These are phyloP conservation scores for Lunasporangiospora selenospora DNA, from an alignment of 192 early-diverging fungal species.

Conservation along the genomic window DNA sequence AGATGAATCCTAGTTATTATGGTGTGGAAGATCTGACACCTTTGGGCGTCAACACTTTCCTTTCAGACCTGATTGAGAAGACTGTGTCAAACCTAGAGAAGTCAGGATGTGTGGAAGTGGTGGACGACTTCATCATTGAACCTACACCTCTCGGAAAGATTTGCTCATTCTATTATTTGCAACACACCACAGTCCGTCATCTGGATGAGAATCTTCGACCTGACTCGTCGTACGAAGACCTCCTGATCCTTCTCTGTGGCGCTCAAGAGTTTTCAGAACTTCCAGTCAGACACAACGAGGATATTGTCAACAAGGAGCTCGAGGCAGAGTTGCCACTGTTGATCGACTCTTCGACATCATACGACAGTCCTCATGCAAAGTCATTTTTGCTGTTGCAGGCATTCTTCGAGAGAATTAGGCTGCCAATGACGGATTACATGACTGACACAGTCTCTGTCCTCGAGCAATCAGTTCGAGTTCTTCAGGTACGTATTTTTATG, in stretches of 20 bases:
- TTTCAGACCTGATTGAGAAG: conserved; percentile 82
- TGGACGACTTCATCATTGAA: conserved; percentile 69
- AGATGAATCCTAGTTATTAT: conserved; percentile 97
- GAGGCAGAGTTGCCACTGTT: conserved; percentile 75
- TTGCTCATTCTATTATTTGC: conserved; percentile 93
- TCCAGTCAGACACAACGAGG: conserved; percentile 96
- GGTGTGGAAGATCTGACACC: conserved; percentile 80
- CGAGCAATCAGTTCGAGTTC: conserved; percentile 90
- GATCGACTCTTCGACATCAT: conserved; percentile 64
- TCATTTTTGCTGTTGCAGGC: conserved; percentile 90
- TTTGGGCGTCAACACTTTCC: conserved; percentile 69
- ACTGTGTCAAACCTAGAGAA: conserved; percentile 71
- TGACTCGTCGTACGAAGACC: conserved; percentile 57
- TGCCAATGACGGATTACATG: conserved; percentile 90
- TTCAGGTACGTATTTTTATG: conserved; percentile 56
- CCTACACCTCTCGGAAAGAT: conserved; percentile 83
- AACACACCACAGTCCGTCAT: conserved; percentile 77
- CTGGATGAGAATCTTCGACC: conserved; percentile 65
- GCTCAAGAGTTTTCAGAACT: conserved; percentile 89
- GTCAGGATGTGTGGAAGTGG: conserved; percentile 76
- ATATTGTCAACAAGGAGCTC: conserved; percentile 85
- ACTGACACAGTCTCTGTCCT: conserved; percentile 93
- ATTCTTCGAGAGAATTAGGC: conserved; percentile 77
- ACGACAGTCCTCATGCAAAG: conserved; percentile 91
- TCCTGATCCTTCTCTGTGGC: conserved; percentile 83